Conservation (phyloP, 2,329 filamentous ascomycete species). For the Penicillium hesseltinei region DNA sequence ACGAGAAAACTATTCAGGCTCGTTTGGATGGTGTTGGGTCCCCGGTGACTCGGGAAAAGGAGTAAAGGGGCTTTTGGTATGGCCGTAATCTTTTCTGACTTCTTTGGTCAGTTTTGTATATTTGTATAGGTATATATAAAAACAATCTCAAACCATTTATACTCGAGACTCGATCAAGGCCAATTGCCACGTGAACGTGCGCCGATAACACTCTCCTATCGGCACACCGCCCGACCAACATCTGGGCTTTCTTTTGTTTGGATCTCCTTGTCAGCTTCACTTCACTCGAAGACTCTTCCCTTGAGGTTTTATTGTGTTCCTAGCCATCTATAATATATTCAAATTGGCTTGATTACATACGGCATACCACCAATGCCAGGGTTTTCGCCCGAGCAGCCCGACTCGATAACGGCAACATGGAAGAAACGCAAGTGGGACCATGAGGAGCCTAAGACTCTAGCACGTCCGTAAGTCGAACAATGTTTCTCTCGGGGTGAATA, state of each 20-base stretch:
- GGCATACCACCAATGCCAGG: constrained; percentile 16
- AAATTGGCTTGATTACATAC: constrained; percentile 8
- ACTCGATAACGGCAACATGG: constrained; percentile 18
- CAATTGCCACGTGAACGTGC: background rate
- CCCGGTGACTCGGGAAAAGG: background rate
- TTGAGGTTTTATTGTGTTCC: background rate
- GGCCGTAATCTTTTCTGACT: background rate
- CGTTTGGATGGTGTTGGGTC: constrained; percentile 32
- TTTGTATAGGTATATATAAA: too few relatives aligned
- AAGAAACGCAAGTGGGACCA: constrained; percentile 26
- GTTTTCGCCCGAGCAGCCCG: constrained; percentile 16
- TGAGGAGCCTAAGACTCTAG: constrained; percentile 17
- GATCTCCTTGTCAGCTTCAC: constrained; percentile 1
- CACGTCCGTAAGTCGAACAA: constrained; percentile 19
- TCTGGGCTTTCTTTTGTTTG: constrained; percentile 10
- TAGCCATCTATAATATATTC: background rate
- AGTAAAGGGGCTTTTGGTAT: constrained; percentile 1
- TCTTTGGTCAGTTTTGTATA: background rate
- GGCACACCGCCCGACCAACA: constrained; percentile 2
- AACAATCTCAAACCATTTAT: background rate
- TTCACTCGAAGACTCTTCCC: background rate
- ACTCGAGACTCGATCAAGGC: background rate
- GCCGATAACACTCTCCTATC: constrained; percentile 8
- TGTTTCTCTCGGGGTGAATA: background rate
- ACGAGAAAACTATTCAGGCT: constrained; percentile 40